phyloP scores from a whole-genome alignment of 140 eudicot species.

The Stevia rebaudiana region DNA sequence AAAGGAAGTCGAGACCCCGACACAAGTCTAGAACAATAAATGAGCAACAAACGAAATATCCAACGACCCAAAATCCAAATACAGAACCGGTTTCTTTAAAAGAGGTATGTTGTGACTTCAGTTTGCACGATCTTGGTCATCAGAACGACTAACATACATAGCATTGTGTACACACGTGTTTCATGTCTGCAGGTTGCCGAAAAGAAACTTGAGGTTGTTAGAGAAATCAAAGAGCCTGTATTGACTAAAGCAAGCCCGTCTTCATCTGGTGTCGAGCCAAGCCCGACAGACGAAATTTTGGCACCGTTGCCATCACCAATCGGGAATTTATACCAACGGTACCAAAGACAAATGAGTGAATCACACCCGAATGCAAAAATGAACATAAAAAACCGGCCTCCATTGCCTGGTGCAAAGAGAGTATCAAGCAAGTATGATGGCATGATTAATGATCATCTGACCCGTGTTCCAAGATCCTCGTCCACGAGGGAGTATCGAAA shows the following conservation, averaged over 20 bases:
- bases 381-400: conserved; percentile 12
- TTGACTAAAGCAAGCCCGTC: not conserved
- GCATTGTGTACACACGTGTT: not conserved
- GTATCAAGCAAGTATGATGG: not conserved
- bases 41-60: conserved; percentile 8
- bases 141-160: not conserved
- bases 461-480: conserved; percentile 9
- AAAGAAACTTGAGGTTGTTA: not conserved
- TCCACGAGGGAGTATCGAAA: conserved; percentile 15
- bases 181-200: conserved; percentile 8
- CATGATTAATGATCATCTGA: not conserved
- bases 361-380: conserved; percentile 14
- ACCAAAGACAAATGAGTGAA: conserved; percentile 15
- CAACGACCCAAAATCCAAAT: not conserved
- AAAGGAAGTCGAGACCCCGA: conserved; percentile 7
- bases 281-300: conserved; percentile 2
- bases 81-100: not conserved
- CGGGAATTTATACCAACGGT: conserved; percentile 6
- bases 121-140: not conserved
- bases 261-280: conserved; percentile 1
- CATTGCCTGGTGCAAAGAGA: conserved; percentile 5
- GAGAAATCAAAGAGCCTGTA: not conserved
- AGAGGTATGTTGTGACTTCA: not conserved
- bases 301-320: conserved; percentile 2
- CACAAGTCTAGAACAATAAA: not conserved